A percentile compares a stretch with the other conserved stretches of the same genome.
These are phyloP conservation scores for Hibiscus mutabilis DNA, from an alignment of 345 rosid genomes.

Conservation along the genomic window DNA sequence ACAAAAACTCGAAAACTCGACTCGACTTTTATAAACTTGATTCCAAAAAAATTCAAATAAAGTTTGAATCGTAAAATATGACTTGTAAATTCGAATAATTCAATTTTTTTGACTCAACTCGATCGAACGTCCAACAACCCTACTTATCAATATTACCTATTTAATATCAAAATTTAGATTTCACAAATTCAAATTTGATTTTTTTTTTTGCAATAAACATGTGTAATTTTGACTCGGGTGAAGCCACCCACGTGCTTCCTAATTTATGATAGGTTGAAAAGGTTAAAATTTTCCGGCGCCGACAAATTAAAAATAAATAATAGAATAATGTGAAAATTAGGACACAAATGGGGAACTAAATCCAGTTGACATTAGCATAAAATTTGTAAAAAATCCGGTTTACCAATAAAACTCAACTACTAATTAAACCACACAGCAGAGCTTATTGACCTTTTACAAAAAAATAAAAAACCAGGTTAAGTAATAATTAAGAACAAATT, in stretches of 20 bases:
- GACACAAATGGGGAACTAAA: not conserved
- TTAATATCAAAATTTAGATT: too few relatives aligned
- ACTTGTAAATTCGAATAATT: too few relatives aligned
- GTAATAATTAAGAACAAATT: not conserved
- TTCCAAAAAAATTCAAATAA: too few relatives aligned
- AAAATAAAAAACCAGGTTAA: not conserved
- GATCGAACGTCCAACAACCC: too few relatives aligned
- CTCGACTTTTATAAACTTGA: too few relatives aligned
- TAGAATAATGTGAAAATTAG: not conserved
- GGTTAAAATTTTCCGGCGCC: conserved; percentile 29
- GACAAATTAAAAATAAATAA: conserved; percentile 15
- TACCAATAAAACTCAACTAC: not conserved
- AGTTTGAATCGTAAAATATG: too few relatives aligned
- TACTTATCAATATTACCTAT: too few relatives aligned
- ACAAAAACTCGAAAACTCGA: too few relatives aligned
- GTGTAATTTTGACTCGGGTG: not conserved
- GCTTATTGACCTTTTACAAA: not conserved
- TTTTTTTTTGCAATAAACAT: not conserved
- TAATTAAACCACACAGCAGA: not conserved
- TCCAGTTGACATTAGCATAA: not conserved
- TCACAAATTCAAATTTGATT: not conserved
- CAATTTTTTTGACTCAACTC: too few relatives aligned
- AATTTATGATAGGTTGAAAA: conserved; percentile 7
- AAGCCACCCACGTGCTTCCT: conserved; percentile 8
- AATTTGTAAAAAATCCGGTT: conserved; percentile 15